Evolutionary conservation across 2,329 filamentous ascomycete genomes (phyloP), one percentile per base, ranked within the genome.

Genomic region (Aspergillus sergii): DNA sequence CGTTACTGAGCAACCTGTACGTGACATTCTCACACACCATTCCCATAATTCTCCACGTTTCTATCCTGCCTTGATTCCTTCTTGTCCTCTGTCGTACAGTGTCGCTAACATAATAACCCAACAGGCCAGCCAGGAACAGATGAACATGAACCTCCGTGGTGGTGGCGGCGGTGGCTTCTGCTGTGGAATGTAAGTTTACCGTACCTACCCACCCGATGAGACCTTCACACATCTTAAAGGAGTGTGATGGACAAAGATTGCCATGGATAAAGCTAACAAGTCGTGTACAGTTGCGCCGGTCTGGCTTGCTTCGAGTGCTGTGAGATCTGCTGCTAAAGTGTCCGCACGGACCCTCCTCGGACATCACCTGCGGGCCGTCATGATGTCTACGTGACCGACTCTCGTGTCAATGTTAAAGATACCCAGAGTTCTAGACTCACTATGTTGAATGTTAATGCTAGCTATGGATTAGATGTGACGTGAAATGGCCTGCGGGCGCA

Each of bases 281-380:
- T 32, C 10, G 4, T 4, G 2, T 32, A 19, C 21, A 76, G 74
- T 56, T 76, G 74, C 59, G 74, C 74, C 55, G 74, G 74, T 69
- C 59, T 76, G 53, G 67, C 69, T 57, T 75, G 74, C 57, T 76
- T 75, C 67, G 73, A 76, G 67, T 74, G 72, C 67, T 73, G 69
- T 56, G 73, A 76, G 65, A 71, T 70, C 53, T 76, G 74, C 71
- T 76, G 74, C 60, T 76, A 76, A 43, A 51, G 9, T 36, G 57
- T 32, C 43, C n/a, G 30, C 43, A 30, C 28, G 30, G 34, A 41
- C 53, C n/a, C 23, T 7, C 46, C 26, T 41, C 10, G 4, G 8
- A 51, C 48, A 51, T 51, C 28, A 21, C 26, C 16, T 12, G 16
- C n/a, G 26, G 26, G 14, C 14, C 46, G 7, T 28, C 46, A 19